Conservation (phyloP, 2,329 filamentous ascomycete genomes). For the Tolypocladium guangdongense region DNA sequence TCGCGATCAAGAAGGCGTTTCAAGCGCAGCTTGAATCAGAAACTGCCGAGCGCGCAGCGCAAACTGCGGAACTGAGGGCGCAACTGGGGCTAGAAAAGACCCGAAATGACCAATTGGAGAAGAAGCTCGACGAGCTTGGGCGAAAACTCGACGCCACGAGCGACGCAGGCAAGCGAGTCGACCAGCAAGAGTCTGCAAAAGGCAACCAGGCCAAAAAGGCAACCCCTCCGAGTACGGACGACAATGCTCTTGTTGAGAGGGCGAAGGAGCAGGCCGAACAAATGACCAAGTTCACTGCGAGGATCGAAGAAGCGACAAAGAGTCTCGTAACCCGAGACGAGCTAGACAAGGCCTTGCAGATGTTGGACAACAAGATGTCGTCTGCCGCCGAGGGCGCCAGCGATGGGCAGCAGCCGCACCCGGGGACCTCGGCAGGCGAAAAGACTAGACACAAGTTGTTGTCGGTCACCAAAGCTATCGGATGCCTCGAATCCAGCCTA, state of each 20-base stretch:
- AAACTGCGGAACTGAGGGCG: slow-evolving; percentile 2
- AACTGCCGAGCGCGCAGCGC: background rate
- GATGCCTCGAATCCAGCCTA: background rate
- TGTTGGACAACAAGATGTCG: slow-evolving; percentile 3
- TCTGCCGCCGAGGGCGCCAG: background rate
- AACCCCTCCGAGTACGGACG: background rate
- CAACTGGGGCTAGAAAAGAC: slow-evolving; percentile 1
- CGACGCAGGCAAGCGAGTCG: background rate
- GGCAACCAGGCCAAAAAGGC: background rate
- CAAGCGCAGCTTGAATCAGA: slow-evolving; percentile 2
- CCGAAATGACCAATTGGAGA: slow-evolving; percentile 11
- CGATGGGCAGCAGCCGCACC: background rate
- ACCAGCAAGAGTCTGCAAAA: background rate
- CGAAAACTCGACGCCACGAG: background rate
- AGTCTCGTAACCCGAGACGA: background rate
- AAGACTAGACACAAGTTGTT: background rate
- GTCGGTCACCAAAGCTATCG: background rate
- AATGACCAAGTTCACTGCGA: background rate
- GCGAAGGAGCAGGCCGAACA: background rate
- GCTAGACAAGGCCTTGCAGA: background rate
- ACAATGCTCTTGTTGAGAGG: background rate
- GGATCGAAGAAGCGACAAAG: background rate
- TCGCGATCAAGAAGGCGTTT: background rate
- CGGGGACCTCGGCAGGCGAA: background rate
- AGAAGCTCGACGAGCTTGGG: slow-evolving; percentile 12